Conservation (phyloP, 2,329 filamentous ascomycete species). For the Colletotrichum endophyticum region DNA sequence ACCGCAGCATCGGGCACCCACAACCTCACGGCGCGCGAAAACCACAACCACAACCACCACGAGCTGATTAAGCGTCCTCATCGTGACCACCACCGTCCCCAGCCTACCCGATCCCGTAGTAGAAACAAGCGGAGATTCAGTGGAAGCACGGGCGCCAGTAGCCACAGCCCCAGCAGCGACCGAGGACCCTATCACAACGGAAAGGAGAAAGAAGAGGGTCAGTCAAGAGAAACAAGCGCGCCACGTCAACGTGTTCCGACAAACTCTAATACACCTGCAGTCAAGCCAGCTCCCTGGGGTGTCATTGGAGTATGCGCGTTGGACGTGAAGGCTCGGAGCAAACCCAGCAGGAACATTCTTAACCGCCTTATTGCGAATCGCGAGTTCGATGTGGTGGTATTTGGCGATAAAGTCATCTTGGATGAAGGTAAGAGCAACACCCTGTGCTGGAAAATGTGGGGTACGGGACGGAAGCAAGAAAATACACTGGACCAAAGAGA, state of each 20-base stretch:
- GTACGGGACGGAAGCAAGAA: not conserved
- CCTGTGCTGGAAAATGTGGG: not conserved
- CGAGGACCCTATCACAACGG: constrained; percentile 49
- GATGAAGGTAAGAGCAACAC: constrained; percentile 70
- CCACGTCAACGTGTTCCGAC: constrained; percentile 18
- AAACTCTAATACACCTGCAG: constrained; percentile 36
- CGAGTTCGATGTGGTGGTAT: constrained; percentile 96
- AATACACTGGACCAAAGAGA: not conserved
- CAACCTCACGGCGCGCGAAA: constrained; percentile 50
- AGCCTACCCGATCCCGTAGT: constrained; percentile 68
- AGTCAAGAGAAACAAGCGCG: constrained; percentile 26
- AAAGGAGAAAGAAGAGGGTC: constrained; percentile 63
- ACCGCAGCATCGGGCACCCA: constrained; percentile 45
- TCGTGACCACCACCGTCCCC: constrained; percentile 39
- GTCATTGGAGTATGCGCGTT: constrained; percentile 93
- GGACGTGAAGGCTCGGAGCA: constrained; percentile 94
- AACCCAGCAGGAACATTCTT: constrained; percentile 94
- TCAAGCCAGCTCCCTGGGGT: constrained; percentile 64
- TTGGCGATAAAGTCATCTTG: constrained; percentile 97
- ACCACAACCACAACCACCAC: constrained; percentile 30
- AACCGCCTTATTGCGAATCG: constrained; percentile 88
- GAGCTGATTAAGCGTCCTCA: constrained; percentile 44
- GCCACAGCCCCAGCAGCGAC: constrained; percentile 79
- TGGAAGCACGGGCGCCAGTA: constrained; percentile 81
- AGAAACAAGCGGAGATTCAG: constrained; percentile 78